Conservation (phyloP, 208 protist species). For the Endotrypanum monterogeii region DNA sequence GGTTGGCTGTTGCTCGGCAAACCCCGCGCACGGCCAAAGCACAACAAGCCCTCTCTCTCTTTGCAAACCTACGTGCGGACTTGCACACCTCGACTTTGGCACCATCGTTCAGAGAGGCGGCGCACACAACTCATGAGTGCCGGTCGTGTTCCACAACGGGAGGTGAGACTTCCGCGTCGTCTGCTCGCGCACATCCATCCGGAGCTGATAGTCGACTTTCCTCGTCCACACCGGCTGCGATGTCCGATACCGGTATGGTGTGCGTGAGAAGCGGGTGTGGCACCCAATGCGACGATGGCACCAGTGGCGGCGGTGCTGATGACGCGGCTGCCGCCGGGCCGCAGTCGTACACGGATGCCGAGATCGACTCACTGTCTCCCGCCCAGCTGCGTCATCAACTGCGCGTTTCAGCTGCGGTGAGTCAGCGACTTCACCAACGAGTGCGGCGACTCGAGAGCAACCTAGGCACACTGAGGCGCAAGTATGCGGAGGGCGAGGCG, state of each 20-base stretch:
- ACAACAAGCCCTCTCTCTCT: constrained; percentile 27
- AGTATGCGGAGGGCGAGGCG: constrained; percentile 1
- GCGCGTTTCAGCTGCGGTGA: constrained; percentile 14
- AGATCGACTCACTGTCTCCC: constrained; percentile 13
- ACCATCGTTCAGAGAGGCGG: background rate
- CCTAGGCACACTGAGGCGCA: constrained; percentile 6
- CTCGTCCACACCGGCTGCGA: background rate
- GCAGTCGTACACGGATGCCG: constrained; percentile 23
- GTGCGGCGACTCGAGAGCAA: constrained; percentile 15
- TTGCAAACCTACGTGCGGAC: constrained; percentile 18
- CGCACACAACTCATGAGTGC: background rate
- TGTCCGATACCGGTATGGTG: background rate
- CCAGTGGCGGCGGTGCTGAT: background rate
- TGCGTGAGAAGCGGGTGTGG: background rate
- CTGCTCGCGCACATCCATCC: background rate
- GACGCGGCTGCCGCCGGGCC: background rate
- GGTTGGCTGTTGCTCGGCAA: constrained; percentile 9
- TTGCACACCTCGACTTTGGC: constrained; percentile 1
- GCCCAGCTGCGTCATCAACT: constrained; percentile 28
- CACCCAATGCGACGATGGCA: background rate
- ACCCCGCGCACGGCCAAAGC: constrained; percentile 23
- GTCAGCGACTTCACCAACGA: constrained; percentile 26
- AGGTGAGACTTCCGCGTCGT: background rate
- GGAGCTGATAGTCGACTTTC: background rate
- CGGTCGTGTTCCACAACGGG: background rate